Percentiles rank a stretch among this genome's conserved stretches.
These are phyloP conservation scores for Ramaria rubella DNA, from an alignment of 768 basidiomycete species.

Conservation along the genomic window DNA sequence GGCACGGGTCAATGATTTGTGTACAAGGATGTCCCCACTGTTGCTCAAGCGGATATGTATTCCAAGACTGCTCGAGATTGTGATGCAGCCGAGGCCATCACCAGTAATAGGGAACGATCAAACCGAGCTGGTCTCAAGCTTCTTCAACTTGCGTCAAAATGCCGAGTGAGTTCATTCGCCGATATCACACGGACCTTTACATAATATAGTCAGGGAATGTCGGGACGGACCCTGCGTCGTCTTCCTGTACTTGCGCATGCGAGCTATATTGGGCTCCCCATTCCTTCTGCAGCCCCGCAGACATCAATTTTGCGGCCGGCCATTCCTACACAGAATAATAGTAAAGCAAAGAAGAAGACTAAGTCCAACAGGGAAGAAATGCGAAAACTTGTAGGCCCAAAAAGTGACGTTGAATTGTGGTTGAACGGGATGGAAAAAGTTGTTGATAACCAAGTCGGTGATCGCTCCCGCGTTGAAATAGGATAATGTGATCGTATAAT, in stretches of 20 bases:
- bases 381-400: conserved; percentile 21
- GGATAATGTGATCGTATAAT: not conserved
- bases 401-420: conserved; percentile 58
- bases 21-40: conserved; percentile 52
- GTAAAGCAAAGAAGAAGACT: conserved; percentile 9
- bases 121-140: conserved; percentile 53
- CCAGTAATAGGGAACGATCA: conserved; percentile 40
- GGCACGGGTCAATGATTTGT: not conserved
- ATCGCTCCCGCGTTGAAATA: not conserved
- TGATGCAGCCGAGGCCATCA: conserved; percentile 17
- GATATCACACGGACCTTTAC: not conserved
- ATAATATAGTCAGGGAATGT: conserved; percentile 66
- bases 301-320: not conserved
- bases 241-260: conserved; percentile 94
- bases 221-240: conserved; percentile 84
- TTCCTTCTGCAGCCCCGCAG: conserved; percentile 3
- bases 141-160: conserved; percentile 63
- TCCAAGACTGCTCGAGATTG: conserved; percentile 16
- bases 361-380: conserved; percentile 13
- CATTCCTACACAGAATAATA: not conserved
- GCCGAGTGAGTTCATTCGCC: conserved; percentile 52
- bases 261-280: conserved; percentile 62
- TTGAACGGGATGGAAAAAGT: conserved; percentile 79
- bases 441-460: conserved; percentile 30
- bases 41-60: conserved; percentile 39